Percentiles rank a stretch among this genome's conserved stretches.
Conservation (phyloP, 345 rosid genomes). For the Eucalyptus pauciflora region DNA sequence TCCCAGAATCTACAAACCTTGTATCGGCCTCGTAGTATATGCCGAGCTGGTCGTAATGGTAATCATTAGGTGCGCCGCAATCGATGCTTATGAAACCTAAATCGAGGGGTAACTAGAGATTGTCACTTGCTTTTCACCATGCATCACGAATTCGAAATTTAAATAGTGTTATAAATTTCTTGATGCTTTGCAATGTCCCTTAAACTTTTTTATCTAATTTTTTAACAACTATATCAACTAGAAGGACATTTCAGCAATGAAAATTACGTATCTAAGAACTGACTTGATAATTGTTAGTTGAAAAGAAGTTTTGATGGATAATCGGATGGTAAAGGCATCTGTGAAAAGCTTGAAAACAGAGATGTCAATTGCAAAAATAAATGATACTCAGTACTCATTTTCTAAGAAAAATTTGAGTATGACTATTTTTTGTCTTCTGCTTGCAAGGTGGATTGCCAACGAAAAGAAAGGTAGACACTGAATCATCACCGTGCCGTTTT, state of each 20-base stretch:
- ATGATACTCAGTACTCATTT: neutral
- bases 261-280: neutral
- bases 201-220: neutral
- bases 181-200: neutral
- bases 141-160: neutral
- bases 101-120: neutral
- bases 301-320: neutral
- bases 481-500: neutral
- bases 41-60: neutral
- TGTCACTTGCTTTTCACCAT: neutral
- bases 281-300: neutral
- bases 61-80: conserved; percentile 2
- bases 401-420: neutral
- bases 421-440: neutral
- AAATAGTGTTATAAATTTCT: neutral
- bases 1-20: neutral
- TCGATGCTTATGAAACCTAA: conserved; percentile 14
- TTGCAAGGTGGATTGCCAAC: neutral
- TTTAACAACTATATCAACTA: neutral
- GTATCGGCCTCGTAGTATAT: neutral
- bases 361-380: neutral
- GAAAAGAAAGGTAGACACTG: neutral
- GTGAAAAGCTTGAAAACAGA: neutral
- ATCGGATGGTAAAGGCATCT: neutral
- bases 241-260: neutral